phyloP scores from a whole-genome alignment of 768 basidiomycete species.

The Hericium rajendrae region DNA sequence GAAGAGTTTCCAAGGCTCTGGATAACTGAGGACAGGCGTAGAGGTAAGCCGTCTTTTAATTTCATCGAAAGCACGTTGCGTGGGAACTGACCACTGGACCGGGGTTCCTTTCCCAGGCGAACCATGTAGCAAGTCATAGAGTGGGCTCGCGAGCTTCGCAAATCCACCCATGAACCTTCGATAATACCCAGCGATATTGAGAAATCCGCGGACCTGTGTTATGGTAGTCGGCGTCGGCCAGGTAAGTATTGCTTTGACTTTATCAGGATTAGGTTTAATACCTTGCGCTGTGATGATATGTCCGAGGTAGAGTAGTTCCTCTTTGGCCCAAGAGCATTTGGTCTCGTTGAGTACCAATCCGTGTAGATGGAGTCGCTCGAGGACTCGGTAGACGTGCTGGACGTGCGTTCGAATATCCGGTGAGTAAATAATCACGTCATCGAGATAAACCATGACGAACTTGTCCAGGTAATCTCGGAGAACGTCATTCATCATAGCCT shows the following conservation, averaged over 20 bases:
- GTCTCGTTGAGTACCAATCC: not conserved
- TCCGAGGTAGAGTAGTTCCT: not conserved
- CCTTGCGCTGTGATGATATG: not conserved
- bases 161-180: too few species aligned
- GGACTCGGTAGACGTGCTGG: not conserved
- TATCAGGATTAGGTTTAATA: too few species aligned
- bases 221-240: too few species aligned
- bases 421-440: too few species aligned
- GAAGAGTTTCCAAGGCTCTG: not conserved
- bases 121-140: slow-evolving; percentile 1
- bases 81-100: slow-evolving; percentile 1
- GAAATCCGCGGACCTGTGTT: too few species aligned
- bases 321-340: not conserved
- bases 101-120: slow-evolving; percentile 1
- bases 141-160: not conserved
- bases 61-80: not conserved
- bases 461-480: too few species aligned
- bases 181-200: too few species aligned
- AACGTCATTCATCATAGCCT: too few species aligned
- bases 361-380: not conserved
- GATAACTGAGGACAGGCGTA: slow-evolving; percentile 2
- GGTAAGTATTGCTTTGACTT: too few species aligned
- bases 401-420: not conserved
- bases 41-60: slow-evolving; percentile 1
- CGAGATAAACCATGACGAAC: too few species aligned